A percentile compares a stretch with the other conserved stretches of the same genome.
Conservation (phyloP, 768 basidiomycete species). For the Coprinopsis marcescibilis region DNA sequence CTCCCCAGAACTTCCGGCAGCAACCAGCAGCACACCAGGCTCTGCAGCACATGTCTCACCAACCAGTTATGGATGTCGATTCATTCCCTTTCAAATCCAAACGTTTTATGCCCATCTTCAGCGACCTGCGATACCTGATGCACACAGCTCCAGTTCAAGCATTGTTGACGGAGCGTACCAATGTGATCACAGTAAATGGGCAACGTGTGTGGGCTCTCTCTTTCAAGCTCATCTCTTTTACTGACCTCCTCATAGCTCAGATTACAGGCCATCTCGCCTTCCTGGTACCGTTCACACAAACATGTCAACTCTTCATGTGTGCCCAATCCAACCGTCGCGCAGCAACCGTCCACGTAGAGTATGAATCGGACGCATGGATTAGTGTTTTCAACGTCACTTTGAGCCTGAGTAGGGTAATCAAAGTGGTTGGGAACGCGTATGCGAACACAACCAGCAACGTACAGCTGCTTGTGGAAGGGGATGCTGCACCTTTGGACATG, state of each 20-base stretch:
- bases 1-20: slow-evolving; percentile 1
- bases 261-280: slow-evolving; percentile 65
- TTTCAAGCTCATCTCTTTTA: neutral
- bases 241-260: slow-evolving; percentile 2
- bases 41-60: slow-evolving; percentile 9
- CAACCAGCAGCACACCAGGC: slow-evolving; percentile 6
- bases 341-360: slow-evolving; percentile 81
- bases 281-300: slow-evolving; percentile 65
- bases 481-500: neutral
- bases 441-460: slow-evolving; percentile 20
- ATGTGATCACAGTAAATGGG: neutral
- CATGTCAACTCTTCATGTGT: slow-evolving; percentile 89
- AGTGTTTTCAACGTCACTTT: slow-evolving; percentile 94
- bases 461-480: slow-evolving; percentile 1
- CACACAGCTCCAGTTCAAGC: slow-evolving; percentile 76
- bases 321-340: slow-evolving; percentile 88
- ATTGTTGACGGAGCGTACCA: slow-evolving; percentile 24
- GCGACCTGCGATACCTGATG: slow-evolving; percentile 81
- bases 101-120: slow-evolving; percentile 93
- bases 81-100: slow-evolving; percentile 88
- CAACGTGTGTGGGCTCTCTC: neutral
- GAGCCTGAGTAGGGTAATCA: slow-evolving; percentile 82
- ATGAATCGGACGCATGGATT: slow-evolving; percentile 96
- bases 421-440: slow-evolving; percentile 84
- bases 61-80: slow-evolving; percentile 64